A percentile compares a stretch with the other conserved stretches of the same genome.
Conservation (phyloP, 2,329 filamentous ascomycete genomes). For the Paraconiothyrium sp. region DNA sequence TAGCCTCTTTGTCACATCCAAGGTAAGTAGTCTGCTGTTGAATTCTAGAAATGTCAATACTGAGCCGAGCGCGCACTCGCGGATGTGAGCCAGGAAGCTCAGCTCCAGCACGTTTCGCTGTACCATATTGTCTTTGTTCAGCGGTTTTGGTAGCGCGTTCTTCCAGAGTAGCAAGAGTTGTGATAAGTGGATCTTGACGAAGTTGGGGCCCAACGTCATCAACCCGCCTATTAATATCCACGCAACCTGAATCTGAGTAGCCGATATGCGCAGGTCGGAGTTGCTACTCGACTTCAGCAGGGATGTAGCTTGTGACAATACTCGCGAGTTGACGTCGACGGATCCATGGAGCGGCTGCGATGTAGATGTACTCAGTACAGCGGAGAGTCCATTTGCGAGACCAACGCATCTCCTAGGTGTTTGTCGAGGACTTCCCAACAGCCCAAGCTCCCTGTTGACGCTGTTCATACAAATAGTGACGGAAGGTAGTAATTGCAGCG, state of each 20-base stretch:
- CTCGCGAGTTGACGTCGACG: constrained; percentile 91
- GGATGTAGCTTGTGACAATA: constrained; percentile 89
- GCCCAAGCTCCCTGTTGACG: constrained; percentile 82
- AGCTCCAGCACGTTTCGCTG: constrained; percentile 86
- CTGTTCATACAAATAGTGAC: constrained; percentile 98
- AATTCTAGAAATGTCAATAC: constrained; percentile 93
- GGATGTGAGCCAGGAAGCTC: constrained; percentile 91
- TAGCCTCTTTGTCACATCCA: constrained; percentile 92
- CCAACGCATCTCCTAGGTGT: constrained; percentile 86
- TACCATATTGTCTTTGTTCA: constrained; percentile 90
- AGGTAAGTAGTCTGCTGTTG: constrained; percentile 89
- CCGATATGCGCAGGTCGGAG: constrained; percentile 88
- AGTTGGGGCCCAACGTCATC: constrained; percentile 96
- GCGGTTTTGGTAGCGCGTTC: constrained; percentile 91
- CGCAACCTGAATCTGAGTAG: constrained; percentile 95
- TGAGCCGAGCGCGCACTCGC: constrained; percentile 91
- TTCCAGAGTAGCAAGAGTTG: constrained; percentile 96
- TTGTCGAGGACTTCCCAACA: constrained; percentile 78
- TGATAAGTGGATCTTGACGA: constrained; percentile 97
- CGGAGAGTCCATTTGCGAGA: constrained; percentile 89
- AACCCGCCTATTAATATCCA: constrained; percentile 97
- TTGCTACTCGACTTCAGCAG: constrained; percentile 91
- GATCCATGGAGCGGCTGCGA: constrained; percentile 91
- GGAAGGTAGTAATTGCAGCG: constrained; percentile 88
- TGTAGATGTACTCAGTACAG: constrained; percentile 88